A percentile compares a stretch with the other conserved stretches of the same genome.
Conservation (phyloP, 2,329 filamentous ascomycete species). For the Periconia sp. region DNA sequence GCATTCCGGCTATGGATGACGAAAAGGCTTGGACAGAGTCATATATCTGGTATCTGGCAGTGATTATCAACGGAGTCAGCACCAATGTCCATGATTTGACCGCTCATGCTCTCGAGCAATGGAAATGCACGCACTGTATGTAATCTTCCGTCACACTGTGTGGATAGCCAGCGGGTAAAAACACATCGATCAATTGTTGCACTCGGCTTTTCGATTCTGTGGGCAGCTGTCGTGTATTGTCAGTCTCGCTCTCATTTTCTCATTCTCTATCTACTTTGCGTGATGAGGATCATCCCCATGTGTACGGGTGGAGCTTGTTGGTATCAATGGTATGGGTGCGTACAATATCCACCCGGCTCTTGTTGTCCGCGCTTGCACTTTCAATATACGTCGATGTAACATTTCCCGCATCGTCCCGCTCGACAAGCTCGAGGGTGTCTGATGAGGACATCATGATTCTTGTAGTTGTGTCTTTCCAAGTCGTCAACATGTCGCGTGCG, state of each 20-base stretch:
- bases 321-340: slow-evolving; percentile 10
- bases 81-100: neutral
- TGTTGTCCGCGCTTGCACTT: slow-evolving; percentile 15
- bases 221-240: slow-evolving; percentile 11
- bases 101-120: neutral
- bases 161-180: slow-evolving; percentile 85
- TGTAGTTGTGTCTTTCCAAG: neutral
- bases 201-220: slow-evolving; percentile 25
- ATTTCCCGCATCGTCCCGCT: slow-evolving; percentile 55
- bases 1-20: slow-evolving; percentile 75
- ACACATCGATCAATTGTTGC: slow-evolving; percentile 64
- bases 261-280: neutral
- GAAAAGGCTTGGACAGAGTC: slow-evolving; percentile 85
- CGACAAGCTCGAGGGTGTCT: slow-evolving; percentile 26
- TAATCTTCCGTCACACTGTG: slow-evolving; percentile 86
- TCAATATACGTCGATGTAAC: slow-evolving; percentile 54
- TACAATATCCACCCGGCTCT: slow-evolving; percentile 51
- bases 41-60: slow-evolving; percentile 65
- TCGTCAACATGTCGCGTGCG: neutral
- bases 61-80: neutral
- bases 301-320: neutral
- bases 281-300: neutral
- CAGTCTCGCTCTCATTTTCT: neutral
- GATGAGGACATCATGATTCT: slow-evolving; percentile 12
- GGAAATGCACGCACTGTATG: slow-evolving; percentile 60